These are phyloP conservation scores for Beta lomatogona DNA, from an alignment of 179 eudicot genomes.

Conservation along the genomic window DNA sequence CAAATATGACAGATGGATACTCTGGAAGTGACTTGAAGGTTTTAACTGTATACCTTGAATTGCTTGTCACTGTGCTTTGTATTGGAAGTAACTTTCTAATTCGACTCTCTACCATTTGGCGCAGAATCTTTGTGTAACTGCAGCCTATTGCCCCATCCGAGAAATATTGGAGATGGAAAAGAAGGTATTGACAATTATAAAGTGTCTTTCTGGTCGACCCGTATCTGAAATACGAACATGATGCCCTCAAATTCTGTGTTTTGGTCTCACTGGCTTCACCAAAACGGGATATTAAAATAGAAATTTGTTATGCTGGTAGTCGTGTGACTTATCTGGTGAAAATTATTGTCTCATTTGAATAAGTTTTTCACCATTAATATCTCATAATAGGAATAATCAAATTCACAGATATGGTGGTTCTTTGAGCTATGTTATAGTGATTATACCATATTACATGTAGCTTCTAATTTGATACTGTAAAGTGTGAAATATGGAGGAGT, in stretches of 20 bases:
- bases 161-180: slow-evolving; percentile 87
- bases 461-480: not conserved
- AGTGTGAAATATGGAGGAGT: not conserved
- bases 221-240: not conserved
- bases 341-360: not conserved
- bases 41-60: slow-evolving; percentile 8
- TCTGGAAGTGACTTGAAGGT: slow-evolving; percentile 99
- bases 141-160: slow-evolving; percentile 95
- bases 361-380: not conserved
- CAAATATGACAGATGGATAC: slow-evolving; percentile 87
- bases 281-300: too few relatives aligned
- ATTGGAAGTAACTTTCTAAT: not conserved
- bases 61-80: not conserved
- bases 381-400: not conserved
- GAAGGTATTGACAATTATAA: slow-evolving; percentile 46
- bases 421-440: not conserved
- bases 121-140: slow-evolving; percentile 94
- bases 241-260: not conserved
- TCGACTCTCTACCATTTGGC: slow-evolving; percentile 10
- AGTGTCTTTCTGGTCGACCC: not conserved
- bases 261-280: not conserved
- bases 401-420: not conserved
- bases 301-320: not conserved
- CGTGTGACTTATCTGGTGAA: not conserved
- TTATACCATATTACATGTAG: not conserved